Evolutionary conservation across 2,329 filamentous ascomycete genomes (phyloP).

Genomic region (Blastomyces gilchristii): DNA sequence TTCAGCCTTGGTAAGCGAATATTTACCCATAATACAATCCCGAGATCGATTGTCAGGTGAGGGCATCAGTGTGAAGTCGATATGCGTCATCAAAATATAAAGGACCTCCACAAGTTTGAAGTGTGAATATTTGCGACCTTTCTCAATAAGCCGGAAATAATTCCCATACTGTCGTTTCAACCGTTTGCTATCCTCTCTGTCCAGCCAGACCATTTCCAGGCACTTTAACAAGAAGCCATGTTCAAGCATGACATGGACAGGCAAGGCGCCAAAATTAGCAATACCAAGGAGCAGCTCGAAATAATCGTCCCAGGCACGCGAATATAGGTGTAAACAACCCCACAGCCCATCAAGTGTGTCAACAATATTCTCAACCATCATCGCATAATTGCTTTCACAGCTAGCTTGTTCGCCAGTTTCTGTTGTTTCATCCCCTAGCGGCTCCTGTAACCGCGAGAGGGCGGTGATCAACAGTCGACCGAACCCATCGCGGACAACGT

Average conservation of each 20-base stretch:
- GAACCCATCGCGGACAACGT: constrained; percentile 44
- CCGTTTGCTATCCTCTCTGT: constrained; percentile 40
- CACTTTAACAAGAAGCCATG: constrained; percentile 50
- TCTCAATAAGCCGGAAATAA: constrained; percentile 36
- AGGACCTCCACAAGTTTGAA: constrained; percentile 35
- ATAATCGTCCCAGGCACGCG: constrained; percentile 65
- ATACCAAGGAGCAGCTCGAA: constrained; percentile 63
- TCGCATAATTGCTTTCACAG: constrained; percentile 22
- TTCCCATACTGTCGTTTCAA: constrained; percentile 45
- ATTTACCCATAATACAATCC: constrained; percentile 21
- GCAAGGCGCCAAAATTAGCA: constrained; percentile 49
- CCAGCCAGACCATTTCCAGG: constrained; percentile 52
- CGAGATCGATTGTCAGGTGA: constrained; percentile 21
- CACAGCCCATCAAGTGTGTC: constrained; percentile 48
- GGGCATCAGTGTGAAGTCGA: constrained; percentile 29
- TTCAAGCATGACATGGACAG: constrained; percentile 51
- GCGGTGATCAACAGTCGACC: constrained; percentile 44
- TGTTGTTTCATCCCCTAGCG: constrained; percentile 19
- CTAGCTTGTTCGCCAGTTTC: constrained; percentile 19
- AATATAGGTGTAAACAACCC: constrained; percentile 50
- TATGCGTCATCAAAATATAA: constrained; percentile 27
- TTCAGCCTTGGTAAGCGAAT: constrained; percentile 28
- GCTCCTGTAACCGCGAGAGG: constrained; percentile 44
- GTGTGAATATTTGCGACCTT: constrained; percentile 38
- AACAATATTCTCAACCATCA: constrained; percentile 29